Evolutionary conservation across 192 early-diverging fungal genomes (phyloP), one percentile per base, ranked within the genome.

Genomic region (Polychytrium aggregatum): DNA sequence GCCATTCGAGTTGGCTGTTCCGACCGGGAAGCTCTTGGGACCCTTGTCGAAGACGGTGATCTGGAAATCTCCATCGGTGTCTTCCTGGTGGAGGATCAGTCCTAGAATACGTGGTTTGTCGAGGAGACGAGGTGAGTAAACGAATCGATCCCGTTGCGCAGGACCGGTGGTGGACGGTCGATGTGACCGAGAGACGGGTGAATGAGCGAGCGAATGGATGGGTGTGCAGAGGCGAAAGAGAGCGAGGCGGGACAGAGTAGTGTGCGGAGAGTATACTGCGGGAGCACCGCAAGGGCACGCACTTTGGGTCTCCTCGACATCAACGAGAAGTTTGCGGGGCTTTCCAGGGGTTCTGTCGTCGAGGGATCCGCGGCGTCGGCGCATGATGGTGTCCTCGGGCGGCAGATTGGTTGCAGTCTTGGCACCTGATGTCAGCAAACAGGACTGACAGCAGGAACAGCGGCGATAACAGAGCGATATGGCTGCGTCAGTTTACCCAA

Each of bases 1-100:
- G 16, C 92, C 92, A 45, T 74, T 84, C 28, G 86, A 88, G 56
- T 79, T 84, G 0, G 83, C 83, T 2, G 94, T 92, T 10, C 85
- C 85, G 25, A 98, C 65, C 14, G 74, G 68, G 51, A 98, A 79
- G 8, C 82, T 68, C 58, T 96, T 98, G 27, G 94, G 94, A 0
- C 94, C 94, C 13, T 64, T 49, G 64, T 98, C 94, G 46, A 85
- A 76, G 26, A 98, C 70, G 1, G 94, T 98, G 44, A 98, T 96
- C 57, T 96, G 94, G 56, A 74, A 84, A 52, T 98, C 88, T 24
- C 85, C 85, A 65, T 96, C 84, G 0, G 92, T 92, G 59, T 98
- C 94, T 60, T 98, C 94, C 52, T 98, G 94, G 46, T 70, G 81
- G 27, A 98, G 65, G 6, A 98, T 72, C 27, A 63, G 52, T 42